Evolutionary conservation across 2,329 filamentous ascomycete genomes (phyloP), one percentile per base, ranked within the genome.

Genomic region (Diaporthe vaccinii): DNA sequence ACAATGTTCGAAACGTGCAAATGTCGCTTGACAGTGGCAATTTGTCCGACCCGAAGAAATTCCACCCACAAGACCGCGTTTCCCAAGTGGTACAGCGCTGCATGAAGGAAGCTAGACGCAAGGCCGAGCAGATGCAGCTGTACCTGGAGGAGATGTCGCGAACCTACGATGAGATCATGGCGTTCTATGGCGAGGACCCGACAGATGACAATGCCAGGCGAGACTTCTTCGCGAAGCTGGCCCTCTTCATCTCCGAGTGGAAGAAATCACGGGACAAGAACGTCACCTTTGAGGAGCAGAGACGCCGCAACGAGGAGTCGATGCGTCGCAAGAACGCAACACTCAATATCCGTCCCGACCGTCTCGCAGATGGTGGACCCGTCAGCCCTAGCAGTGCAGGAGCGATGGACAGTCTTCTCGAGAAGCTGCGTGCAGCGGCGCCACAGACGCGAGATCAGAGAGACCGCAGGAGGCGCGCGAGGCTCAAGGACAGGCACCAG

Each of bases 201-300:
- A 89, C 90, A 17, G 97, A 99, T 82, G 97, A 98, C 72, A 97
- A 95, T 81, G 94, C 96, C n/a, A 90, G 96, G 74, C 91, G 97
- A 77, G 96, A 98, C 79, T 99, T 99, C 89, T 99, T 99, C 82
- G 88, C 93, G 78, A 98, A 98, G 87, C 89, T 99, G 80, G 95
- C 96, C 28, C 89, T 92, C 73, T 99, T 99, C 86, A 91, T 99
- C 79, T 87, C 89, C 44, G 97, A 98, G 83, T 99, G 97, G 94
- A 98, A 96, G 93, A 96, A 93, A 90, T 98, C 95, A 44, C 92
- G 92, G 79, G 95, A 97, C 79, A 98, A 98, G 92, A 99, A 98
- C 85, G 85, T 96, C 28, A 83, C 89, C 41, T 84, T 95, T 76
- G 97, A 99, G 85, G 96, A 98, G 81, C 92, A 90, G 73, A 92